These are phyloP conservation scores for Globisporangium nagaii DNA, from an alignment of 352 stramenopile genomes.

Conservation along the genomic window DNA sequence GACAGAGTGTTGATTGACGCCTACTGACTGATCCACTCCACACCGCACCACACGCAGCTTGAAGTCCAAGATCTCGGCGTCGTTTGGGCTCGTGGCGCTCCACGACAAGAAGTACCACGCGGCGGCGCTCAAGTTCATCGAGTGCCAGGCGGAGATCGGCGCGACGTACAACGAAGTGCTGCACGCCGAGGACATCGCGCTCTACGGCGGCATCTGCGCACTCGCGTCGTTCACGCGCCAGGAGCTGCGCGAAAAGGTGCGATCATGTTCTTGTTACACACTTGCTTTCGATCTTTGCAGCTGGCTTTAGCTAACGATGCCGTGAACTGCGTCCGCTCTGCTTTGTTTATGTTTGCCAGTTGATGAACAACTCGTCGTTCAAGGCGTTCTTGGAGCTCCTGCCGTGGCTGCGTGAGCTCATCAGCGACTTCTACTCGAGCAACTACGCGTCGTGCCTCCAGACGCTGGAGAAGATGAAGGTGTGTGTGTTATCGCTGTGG, in stretches of 20 bases:
- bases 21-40: background rate
- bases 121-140: conserved; percentile 75
- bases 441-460: conserved; percentile 83
- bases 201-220: conserved; percentile 83
- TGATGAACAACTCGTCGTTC: conserved; percentile 87
- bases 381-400: conserved; percentile 86
- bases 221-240: conserved; percentile 81
- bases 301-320: background rate
- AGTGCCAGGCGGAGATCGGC: conserved; percentile 76
- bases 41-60: too few species aligned
- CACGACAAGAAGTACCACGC: conserved; percentile 78
- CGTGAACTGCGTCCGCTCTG: background rate
- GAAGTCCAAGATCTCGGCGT: conserved; percentile 76
- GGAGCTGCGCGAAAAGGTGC: conserved; percentile 71
- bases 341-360: conserved; percentile 15
- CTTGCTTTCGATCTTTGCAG: background rate
- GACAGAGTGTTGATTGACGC: conserved; percentile 1
- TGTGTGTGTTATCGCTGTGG: conserved; percentile 6
- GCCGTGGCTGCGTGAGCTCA: conserved; percentile 83
- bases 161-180: conserved; percentile 80
- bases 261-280: background rate
- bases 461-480: conserved; percentile 70
- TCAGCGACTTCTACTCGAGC: conserved; percentile 85
- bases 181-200: conserved; percentile 81
- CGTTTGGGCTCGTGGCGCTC: conserved; percentile 74